Base-by-base conservation (phyloP, 2,329 filamentous ascomycete species). In the Chaetomiaceae sp. region DNA sequence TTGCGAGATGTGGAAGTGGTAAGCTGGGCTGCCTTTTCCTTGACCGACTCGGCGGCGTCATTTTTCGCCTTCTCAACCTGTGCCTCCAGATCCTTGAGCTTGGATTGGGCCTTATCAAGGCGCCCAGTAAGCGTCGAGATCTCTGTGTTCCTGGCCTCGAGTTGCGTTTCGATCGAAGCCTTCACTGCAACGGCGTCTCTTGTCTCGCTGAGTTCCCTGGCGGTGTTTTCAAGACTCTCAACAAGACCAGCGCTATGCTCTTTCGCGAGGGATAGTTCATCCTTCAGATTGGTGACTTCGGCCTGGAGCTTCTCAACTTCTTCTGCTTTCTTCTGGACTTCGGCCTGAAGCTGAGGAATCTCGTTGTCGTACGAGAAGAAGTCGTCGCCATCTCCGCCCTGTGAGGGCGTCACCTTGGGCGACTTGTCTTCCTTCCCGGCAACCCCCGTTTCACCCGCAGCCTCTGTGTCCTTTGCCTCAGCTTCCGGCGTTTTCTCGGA, bases 331-430 rank as follows among this genome's bases (percentile, higher is more conserved):
- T 84, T 79, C 47, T 84, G 77, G 3, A 94, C 69, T 60, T 94
- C 86, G 1, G 80, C 77, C 64, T 95, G 86, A n/a, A 96, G 72
- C 49, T 88, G 82, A 3, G 89, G 87, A 13, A 95, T 77, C 69
- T 97, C 92, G 46, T 86, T 86, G 54, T 97, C 91, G 62, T 90
- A 95, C 0, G 90, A 96, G 71, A 96, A 96, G 70, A 96, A 87
- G 44, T 95, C 89, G 58, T 91, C 87, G 23, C 63, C 66, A 0
- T 63, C 59, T 37, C 69, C 40, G 4, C 71, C 68, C 3, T 66
- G 59, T 27, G 66, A 61, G 5, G 70, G 58, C 55, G 73, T 74
- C 32, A 75, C 72, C 57, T 69, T 76, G 3, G 74, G 73, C 66
- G 62, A 6, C 58, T 59, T 2, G 58, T 55, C 18, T 57, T 43